These are phyloP conservation scores for Nidularia pulvinata DNA, from an alignment of 768 basidiomycete genomes.

Conservation along the genomic window DNA sequence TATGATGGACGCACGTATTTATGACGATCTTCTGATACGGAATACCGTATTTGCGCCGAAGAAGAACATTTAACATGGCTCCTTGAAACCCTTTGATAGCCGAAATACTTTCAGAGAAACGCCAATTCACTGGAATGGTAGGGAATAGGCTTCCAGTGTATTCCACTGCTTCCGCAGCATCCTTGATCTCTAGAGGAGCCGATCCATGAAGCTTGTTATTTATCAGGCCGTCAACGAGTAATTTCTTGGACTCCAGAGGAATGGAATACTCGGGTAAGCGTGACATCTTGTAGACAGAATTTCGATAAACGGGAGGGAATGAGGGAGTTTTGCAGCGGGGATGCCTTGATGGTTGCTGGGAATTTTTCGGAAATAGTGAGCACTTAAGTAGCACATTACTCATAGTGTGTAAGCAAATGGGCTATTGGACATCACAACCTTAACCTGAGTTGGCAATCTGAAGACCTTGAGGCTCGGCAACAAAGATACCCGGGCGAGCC, in stretches of 20 bases:
- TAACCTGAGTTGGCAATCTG: too few species aligned
- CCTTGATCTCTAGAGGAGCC: constrained; percentile 8
- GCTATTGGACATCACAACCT: too few species aligned
- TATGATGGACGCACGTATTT: constrained; percentile 11
- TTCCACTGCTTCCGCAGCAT: constrained; percentile 8
- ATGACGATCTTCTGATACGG: constrained; percentile 17
- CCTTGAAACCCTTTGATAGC: constrained; percentile 22
- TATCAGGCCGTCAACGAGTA: constrained; percentile 9
- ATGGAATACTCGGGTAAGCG: not conserved
- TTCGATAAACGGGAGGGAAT: too few species aligned
- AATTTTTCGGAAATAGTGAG: too few species aligned
- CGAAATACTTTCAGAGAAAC: constrained; percentile 21
- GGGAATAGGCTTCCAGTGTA: constrained; percentile 11
- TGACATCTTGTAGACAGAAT: too few species aligned
- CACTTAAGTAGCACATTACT: too few species aligned
- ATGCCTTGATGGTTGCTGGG: too few species aligned
- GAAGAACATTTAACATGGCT: constrained; percentile 17
- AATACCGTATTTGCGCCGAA: constrained; percentile 15
- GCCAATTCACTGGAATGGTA: constrained; percentile 18
- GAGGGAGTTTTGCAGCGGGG: too few species aligned
- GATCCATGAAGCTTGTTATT: constrained; percentile 7
- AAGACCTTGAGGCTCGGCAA: too few species aligned
- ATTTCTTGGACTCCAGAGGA: constrained; percentile 3
- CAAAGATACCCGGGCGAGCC: too few species aligned
- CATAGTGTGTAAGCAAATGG: too few species aligned